Evolutionary conservation across 441 rosid species (phyloP).

Genomic region (Dalechampia spathulata): DNA sequence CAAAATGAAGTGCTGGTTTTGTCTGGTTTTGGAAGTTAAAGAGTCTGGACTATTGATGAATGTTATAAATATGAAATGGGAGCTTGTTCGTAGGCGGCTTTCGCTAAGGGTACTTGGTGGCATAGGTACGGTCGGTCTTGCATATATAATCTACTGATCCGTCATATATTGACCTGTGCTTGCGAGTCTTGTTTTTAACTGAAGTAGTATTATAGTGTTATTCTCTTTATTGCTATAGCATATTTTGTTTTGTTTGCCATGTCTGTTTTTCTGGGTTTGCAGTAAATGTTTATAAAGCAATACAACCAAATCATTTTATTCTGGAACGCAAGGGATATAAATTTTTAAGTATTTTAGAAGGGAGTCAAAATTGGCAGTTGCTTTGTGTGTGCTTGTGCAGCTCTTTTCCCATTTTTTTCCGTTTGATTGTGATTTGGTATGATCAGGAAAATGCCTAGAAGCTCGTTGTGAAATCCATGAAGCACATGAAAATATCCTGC

Average conservation of each 20-base stretch:
- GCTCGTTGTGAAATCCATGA: constrained; percentile 45
- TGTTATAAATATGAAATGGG: constrained; percentile 55
- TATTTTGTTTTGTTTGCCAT: too few relatives aligned
- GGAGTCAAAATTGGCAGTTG: not conserved
- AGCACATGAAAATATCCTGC: constrained; percentile 55
- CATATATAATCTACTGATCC: constrained; percentile 1
- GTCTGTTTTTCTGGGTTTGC: too few relatives aligned
- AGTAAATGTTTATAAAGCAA: too few relatives aligned
- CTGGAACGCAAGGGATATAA: not conserved
- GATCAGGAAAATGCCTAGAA: constrained; percentile 74
- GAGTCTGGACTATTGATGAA: constrained; percentile 43
- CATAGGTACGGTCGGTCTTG: constrained; percentile 45
- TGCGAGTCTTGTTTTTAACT: not conserved
- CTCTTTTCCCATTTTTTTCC: constrained; percentile 16
- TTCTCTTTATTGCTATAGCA: too few relatives aligned
- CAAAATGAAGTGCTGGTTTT: constrained; percentile 50
- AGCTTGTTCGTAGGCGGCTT: constrained; percentile 56
- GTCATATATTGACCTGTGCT: not conserved
- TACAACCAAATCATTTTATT: too few relatives aligned
- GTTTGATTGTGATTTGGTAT: constrained; percentile 13
- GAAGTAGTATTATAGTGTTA: not conserved
- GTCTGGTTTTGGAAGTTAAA: constrained; percentile 39
- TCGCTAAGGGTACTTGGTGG: constrained; percentile 45
- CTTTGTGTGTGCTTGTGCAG: not conserved
- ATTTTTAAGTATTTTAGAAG: not conserved